Conservation (phyloP, 2,329 filamentous ascomycete genomes). For the Fusarium gaditjirri region DNA sequence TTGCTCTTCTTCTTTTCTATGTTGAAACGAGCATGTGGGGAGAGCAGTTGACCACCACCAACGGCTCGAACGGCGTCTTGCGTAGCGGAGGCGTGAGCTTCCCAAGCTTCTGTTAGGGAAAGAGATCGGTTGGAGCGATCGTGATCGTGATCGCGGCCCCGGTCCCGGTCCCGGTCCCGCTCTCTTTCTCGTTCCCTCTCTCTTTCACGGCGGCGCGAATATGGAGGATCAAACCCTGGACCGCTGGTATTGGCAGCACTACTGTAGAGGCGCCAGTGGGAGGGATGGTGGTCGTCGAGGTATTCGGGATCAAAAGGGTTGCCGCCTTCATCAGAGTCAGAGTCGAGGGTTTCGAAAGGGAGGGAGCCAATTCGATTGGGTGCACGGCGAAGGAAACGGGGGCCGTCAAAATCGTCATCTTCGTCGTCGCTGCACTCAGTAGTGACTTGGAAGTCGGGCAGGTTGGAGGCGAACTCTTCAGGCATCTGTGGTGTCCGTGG, state of each 20-base stretch:
- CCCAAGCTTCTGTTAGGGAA: conserved; percentile 50
- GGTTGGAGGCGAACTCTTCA: conserved; percentile 60
- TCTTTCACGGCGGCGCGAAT: conserved; percentile 28
- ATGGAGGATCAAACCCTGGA: conserved; percentile 25
- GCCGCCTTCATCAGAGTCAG: conserved; percentile 48
- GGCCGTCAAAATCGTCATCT: conserved; percentile 51
- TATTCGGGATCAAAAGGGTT: conserved; percentile 45
- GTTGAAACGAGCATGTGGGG: conserved; percentile 82
- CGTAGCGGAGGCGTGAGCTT: conserved; percentile 63
- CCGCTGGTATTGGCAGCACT: conserved; percentile 23
- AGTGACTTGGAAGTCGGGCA: conserved; percentile 64
- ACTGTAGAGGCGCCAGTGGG: conserved; percentile 41
- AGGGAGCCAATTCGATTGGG: conserved; percentile 65
- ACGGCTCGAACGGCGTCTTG: conserved; percentile 67
- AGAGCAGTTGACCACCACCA: conserved; percentile 70
- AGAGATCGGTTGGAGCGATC: conserved; percentile 36
- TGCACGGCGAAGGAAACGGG: conserved; percentile 51
- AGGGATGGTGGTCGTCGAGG: conserved; percentile 42
- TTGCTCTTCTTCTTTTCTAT: conserved; percentile 85
- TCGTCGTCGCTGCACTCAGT: conserved; percentile 72
- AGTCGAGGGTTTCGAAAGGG: conserved; percentile 63
- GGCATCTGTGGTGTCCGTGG: conserved; percentile 66
- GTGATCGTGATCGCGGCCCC: background rate
- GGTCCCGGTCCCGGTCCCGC: conserved; percentile 8
- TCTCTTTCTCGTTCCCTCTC: conserved; percentile 34